phyloP scores from a whole-genome alignment of 2,329 filamentous ascomycete genomes.

The Trichoderma polysporum region DNA sequence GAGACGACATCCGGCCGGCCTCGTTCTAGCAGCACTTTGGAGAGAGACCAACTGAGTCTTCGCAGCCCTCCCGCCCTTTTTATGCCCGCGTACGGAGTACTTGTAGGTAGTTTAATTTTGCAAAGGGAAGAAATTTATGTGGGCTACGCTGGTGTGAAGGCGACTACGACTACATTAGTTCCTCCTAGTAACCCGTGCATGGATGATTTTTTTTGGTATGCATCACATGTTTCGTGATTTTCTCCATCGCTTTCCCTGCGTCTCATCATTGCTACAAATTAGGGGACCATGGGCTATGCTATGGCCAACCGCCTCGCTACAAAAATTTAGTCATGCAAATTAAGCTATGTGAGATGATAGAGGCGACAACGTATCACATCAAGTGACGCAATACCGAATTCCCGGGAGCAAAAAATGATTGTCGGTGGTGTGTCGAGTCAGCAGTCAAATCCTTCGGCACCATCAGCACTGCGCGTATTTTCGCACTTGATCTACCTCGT shows the following conservation, averaged over 20 bases:
- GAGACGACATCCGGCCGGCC: constrained; percentile 37
- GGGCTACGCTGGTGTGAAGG: not conserved
- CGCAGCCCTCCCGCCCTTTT: not conserved
- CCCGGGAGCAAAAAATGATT: not conserved
- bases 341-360: not conserved
- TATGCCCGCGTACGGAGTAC: not conserved
- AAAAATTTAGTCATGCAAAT: no score
- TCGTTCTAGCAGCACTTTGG: constrained; percentile 19
- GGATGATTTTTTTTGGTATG: no score
- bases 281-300: no score
- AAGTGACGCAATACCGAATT: not conserved
- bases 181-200: not conserved
- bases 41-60: constrained; percentile 16
- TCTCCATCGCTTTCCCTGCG: no score
- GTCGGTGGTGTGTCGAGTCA: not conserved
- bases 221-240: not conserved
- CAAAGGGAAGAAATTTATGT: not conserved
- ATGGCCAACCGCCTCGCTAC: no score
- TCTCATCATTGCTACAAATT: not conserved
- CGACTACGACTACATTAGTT: not conserved
- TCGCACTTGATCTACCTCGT: not conserved
- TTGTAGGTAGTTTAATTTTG: not conserved
- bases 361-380: not conserved
- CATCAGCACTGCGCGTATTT: constrained; percentile 1
- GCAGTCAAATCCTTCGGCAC: not conserved